Evolutionary conservation across 1,284 basidiomycete genomes (phyloP).

Genomic region (Apiotrichum gracile): DNA sequence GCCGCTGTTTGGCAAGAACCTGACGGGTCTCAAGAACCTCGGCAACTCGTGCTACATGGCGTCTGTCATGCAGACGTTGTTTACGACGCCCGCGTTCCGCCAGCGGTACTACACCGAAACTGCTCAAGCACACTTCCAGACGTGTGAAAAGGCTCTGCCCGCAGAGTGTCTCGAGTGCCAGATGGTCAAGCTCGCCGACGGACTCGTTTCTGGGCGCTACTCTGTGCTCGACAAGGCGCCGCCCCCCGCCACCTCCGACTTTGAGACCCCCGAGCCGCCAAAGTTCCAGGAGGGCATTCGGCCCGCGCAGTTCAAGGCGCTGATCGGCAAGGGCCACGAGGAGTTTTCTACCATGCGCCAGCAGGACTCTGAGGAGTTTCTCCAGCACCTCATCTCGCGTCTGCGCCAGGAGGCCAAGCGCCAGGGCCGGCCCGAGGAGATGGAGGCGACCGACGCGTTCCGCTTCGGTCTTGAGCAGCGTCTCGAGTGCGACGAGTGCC

Average conservation of each 20-base stretch:
- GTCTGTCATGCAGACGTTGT: conserved; percentile 81
- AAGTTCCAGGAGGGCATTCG: conserved; percentile 79
- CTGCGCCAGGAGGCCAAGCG: conserved; percentile 63
- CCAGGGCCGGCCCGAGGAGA: conserved; percentile 34
- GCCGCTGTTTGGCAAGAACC: conserved; percentile 79
- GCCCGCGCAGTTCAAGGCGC: conserved; percentile 78
- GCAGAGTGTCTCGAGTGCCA: conserved; percentile 90
- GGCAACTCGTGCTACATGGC: conserved; percentile 99
- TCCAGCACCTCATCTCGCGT: conserved; percentile 69
- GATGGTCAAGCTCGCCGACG: conserved; percentile 87
- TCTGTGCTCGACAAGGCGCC: conserved; percentile 56
- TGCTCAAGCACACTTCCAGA: conserved; percentile 55
- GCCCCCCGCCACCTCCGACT: conserved; percentile 30
- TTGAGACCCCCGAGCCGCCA: conserved; percentile 29
- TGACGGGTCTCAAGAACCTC: conserved; percentile 86
- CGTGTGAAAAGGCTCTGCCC: conserved; percentile 65
- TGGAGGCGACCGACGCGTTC: conserved; percentile 69
- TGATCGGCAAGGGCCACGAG: conserved; percentile 85
- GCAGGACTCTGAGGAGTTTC: conserved; percentile 95
- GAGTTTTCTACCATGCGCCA: conserved; percentile 97
- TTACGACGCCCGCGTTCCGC: conserved; percentile 73
- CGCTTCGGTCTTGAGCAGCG: conserved; percentile 79
- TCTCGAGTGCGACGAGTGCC: conserved; percentile 74
- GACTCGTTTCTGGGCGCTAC: conserved; percentile 87
- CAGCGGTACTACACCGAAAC: conserved; percentile 61